Evolutionary conservation across 2,329 filamentous ascomycete genomes (phyloP), one percentile per base, ranked within the genome.

Genomic region (Ceratocystis albifundus): DNA sequence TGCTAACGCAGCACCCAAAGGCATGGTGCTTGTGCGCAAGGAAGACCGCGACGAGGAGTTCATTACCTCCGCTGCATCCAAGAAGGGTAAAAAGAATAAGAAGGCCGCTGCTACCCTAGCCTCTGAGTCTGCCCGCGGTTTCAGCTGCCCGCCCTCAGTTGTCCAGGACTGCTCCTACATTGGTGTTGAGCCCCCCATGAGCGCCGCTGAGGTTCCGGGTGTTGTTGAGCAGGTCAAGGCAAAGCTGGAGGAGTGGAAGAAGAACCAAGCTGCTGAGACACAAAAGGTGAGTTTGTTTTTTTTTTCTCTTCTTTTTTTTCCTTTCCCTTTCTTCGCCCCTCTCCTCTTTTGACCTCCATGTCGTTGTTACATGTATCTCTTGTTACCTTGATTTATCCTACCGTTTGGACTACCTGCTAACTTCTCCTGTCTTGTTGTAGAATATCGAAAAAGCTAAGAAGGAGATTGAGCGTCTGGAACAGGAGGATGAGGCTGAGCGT

Each of bases 371-470:
- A 36, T 36, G 32, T 12, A 36, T 36, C 32, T 36, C 8, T 41
- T 41, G 10, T 12, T 41, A 41, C 36, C 10, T 41, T 15, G 15
- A 41, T 2, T 15, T 41, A 12, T 41, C 36, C 36, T 12, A 41
- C 12, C 1, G 36, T 4, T 10, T 10, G 10, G 36, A 44, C 17
- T 36, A 22, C 17, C 36, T 10, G 64, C 44, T 5, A 65, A 70
- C 73, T 78, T 73, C 78, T 68, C 36, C 6, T 6, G 48, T 30
- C 50, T 17, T 62, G 2, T 4, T 10, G 32, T 73, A 97, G 94
- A 99, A 99, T 81, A 88, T 97, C 69, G 89, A 90, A 70, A 96
- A 96, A 78, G 94, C 94, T 69, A 88, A 96, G 81, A 93, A 93
- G 77, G 91, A 96, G 77, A 95, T 99, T 69, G 90, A 92, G 74